Conservation (phyloP, 2,329 filamentous ascomycete species). For the Ophiostoma ulmi region DNA sequence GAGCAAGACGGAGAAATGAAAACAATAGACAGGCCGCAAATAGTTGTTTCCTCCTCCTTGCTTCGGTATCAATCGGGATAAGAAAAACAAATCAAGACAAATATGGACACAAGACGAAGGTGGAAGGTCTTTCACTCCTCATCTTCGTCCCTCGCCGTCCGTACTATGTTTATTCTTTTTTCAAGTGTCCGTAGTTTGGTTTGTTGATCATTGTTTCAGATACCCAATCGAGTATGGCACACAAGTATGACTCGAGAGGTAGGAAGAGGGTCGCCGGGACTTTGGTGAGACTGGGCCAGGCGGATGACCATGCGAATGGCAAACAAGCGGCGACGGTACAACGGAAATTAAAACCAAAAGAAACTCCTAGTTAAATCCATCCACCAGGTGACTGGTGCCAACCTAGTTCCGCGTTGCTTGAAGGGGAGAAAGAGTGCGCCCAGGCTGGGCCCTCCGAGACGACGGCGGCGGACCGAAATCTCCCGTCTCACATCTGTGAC, state of each 20-base stretch:
- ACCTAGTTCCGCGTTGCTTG: slow-evolving; percentile 19
- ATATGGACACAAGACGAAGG: slow-evolving; percentile 14
- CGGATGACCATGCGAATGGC: slow-evolving; percentile 11
- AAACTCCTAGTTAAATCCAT: slow-evolving; percentile 28
- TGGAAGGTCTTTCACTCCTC: slow-evolving; percentile 16
- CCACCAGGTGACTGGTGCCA: slow-evolving; percentile 23
- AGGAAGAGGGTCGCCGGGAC: background rate
- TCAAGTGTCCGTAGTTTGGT: slow-evolving; percentile 15
- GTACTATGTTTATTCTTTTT: slow-evolving; percentile 16
- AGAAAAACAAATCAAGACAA: slow-evolving; percentile 17
- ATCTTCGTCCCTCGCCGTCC: slow-evolving; percentile 5
- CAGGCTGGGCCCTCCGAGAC: slow-evolving; percentile 7
- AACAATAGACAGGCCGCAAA: slow-evolving; percentile 21
- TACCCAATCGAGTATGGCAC: slow-evolving; percentile 25
- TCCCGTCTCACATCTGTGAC: slow-evolving; percentile 9
- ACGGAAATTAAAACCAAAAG: slow-evolving; percentile 26
- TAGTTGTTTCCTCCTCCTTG: slow-evolving; percentile 21
- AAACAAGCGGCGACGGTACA: slow-evolving; percentile 19
- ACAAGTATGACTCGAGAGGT: slow-evolving; percentile 6
- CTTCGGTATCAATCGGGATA: slow-evolving; percentile 21
- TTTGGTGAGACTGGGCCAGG: slow-evolving; percentile 5
- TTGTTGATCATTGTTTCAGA: slow-evolving; percentile 23
- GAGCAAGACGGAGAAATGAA: slow-evolving; percentile 12
- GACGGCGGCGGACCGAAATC: slow-evolving; percentile 18
- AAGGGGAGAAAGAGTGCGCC: slow-evolving; percentile 18